Conservation (phyloP, 352 stramenopile genomes). For the Phytophthora cryptogea region DNA sequence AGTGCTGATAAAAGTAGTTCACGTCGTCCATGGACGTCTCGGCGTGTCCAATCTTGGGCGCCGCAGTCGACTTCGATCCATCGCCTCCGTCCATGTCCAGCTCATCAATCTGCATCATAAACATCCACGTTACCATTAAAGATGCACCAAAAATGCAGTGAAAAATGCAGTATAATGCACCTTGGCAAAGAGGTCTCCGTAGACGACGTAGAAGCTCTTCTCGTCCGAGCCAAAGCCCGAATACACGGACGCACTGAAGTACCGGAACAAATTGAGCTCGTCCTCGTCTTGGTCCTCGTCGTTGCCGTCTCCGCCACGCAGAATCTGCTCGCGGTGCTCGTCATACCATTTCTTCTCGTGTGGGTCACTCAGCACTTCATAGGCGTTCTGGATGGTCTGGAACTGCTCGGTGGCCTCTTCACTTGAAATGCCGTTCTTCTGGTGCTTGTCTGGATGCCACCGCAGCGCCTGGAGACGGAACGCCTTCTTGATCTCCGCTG, state of each 20-base stretch:
- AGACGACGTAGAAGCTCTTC: conserved; percentile 82
- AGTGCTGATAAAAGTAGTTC: conserved; percentile 79
- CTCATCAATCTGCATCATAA: conserved; percentile 59
- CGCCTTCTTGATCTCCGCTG: conserved; percentile 74
- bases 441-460: conserved; percentile 89
- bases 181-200: conserved; percentile 72
- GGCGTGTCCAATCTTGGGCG: conserved; percentile 56
- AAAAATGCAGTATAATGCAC: conserved; percentile 25
- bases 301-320: conserved; percentile 62
- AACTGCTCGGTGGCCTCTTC: conserved; percentile 83
- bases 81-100: conserved; percentile 50
- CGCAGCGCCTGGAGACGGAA: conserved; percentile 77
- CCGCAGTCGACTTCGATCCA: conserved; percentile 13
- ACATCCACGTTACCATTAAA: neutral
- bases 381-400: conserved; percentile 87
- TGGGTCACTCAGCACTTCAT: conserved; percentile 85
- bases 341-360: conserved; percentile 91
- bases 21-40: conserved; percentile 55
- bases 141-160: conserved; percentile 1
- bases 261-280: conserved; percentile 77
- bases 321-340: conserved; percentile 86
- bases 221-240: conserved; percentile 76
- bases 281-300: conserved; percentile 42
- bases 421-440: conserved; percentile 65
- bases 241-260: conserved; percentile 80